phyloP scores from a whole-genome alignment of 345 rosid species.

The Erysimum cheiranthoides region DNA sequence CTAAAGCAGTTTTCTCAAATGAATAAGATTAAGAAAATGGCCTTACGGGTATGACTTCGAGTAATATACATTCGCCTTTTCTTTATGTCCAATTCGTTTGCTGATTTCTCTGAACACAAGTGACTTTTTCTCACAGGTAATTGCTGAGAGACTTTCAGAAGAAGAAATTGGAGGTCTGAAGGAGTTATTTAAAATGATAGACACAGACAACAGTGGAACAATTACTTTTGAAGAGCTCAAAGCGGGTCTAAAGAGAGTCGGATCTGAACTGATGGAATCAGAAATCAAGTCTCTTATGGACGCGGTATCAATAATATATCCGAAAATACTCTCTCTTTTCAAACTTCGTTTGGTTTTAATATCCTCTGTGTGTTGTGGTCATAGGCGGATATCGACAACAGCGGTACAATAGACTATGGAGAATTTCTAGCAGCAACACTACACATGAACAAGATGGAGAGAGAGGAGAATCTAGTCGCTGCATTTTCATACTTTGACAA shows the following conservation, averaged over 20 bases:
- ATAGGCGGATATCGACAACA: constrained; percentile 96
- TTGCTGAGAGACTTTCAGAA: constrained; percentile 96
- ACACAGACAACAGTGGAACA: constrained; percentile 87
- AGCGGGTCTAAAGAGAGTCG: constrained; percentile 79
- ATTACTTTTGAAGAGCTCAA: constrained; percentile 96
- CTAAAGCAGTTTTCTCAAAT: constrained; percentile 94
- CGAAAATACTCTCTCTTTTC: neutral
- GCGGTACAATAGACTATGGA: constrained; percentile 91
- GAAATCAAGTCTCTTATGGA: constrained; percentile 95
- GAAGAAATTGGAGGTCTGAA: constrained; percentile 97
- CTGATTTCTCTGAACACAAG: constrained; percentile 19
- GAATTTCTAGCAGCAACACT: constrained; percentile 95
- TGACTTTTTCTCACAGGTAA: constrained; percentile 56
- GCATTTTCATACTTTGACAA: constrained; percentile 93
- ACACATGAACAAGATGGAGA: constrained; percentile 93
- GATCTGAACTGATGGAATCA: constrained; percentile 89
- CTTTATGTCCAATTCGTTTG: neutral
- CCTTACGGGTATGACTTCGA: constrained; percentile 68
- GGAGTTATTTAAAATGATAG: constrained; percentile 94
- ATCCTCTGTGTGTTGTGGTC: neutral
- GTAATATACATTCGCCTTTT: neutral
- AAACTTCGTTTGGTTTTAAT: neutral
- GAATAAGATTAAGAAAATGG: constrained; percentile 99
- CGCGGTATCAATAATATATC: constrained; percentile 55
- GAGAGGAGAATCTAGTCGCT: constrained; percentile 87